Evolutionary conservation across 192 early-diverging fungal genomes (phyloP), one percentile per base, ranked within the genome.

Genomic region (Coemansia sp.): DNA sequence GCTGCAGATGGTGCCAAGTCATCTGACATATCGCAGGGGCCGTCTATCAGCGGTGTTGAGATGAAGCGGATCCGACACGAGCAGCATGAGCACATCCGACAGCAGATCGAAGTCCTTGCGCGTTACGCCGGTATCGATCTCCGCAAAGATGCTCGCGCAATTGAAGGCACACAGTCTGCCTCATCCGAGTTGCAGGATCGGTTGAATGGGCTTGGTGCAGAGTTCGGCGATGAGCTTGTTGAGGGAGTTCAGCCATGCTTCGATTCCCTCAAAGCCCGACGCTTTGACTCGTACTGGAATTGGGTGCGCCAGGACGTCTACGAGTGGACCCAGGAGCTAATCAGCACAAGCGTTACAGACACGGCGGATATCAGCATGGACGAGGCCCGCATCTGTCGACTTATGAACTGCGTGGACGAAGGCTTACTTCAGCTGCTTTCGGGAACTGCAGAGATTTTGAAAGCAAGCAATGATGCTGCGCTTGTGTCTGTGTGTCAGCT

Each of bases 281-380:
- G n/a, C n/a, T n/a, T n/a, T n/a, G n/a, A n/a, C n/a, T n/a, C n/a
- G 89, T 88, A 88, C 86, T 97, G 94, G 94, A 94, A 97, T 82
- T 97, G 94, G 93, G 83, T 93, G 59, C 71, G 50, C 56, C 72
- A 67, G 56, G 68, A 51, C 28, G 67, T 24, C 51, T 83, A 54
- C 68, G 65, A 44, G 28, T 32, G 55, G 53, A 91, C 89, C 68
- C 94, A 93, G 65, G 88, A 91, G 67, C 86, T 91, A 49, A 85
- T 94, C 28, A 6, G 28, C 28, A 6, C 28, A 30, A 30, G 28
- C 28, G 6, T 30, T 30, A 6, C 28, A 30, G 28, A 30, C 28
- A 30, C 28, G 28, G 28, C 28, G 28, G 28, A 30, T 30, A 6
- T 30, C 28, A 30, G 28, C 28, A 30, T 30, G 28, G 28, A 30